Percentiles rank a stretch among this genome's conserved stretches.
Evolutionary conservation across 257 asterid species (phyloP).

Genomic region (Forsythia suspensa): DNA sequence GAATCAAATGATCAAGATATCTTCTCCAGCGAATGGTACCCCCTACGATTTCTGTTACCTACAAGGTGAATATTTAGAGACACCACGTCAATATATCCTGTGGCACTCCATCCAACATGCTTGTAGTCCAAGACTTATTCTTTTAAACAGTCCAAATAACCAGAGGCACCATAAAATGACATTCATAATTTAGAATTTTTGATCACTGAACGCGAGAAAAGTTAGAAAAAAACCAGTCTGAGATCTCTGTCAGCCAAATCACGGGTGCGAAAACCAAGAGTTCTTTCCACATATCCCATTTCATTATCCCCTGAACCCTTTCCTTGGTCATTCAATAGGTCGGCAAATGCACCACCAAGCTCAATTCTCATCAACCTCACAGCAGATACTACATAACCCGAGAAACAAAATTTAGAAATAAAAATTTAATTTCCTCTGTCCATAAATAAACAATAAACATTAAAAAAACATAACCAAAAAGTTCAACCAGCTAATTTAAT

Average conservation of each 20-base stretch:
- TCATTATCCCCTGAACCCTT: slow-evolving; percentile 90
- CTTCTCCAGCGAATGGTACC: slow-evolving; percentile 97
- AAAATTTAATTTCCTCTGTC: neutral
- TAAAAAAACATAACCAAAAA: neutral
- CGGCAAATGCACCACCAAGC: slow-evolving; percentile 93
- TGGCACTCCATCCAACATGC: neutral
- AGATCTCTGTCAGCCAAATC: slow-evolving; percentile 84
- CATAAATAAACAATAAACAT: neutral
- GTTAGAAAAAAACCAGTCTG: slow-evolving; percentile 58
- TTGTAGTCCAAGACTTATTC: neutral
- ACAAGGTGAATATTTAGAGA: slow-evolving; percentile 18
- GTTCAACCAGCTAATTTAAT: neutral
- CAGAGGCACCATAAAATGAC: neutral
- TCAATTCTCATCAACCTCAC: slow-evolving; percentile 95
- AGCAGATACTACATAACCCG: slow-evolving; percentile 60
- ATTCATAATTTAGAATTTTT: slow-evolving; percentile 8
- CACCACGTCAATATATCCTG: neutral
- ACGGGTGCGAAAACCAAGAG: slow-evolving; percentile 88
- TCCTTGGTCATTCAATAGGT: slow-evolving; percentile 89
- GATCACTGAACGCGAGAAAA: slow-evolving; percentile 10
- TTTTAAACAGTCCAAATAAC: neutral
- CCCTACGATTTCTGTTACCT: slow-evolving; percentile 96
- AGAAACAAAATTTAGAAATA: neutral
- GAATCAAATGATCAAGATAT: slow-evolving; percentile 93
- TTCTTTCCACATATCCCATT: slow-evolving; percentile 93